Base-by-base conservation (phyloP, 2,329 filamentous ascomycete species). In the Drechslerella dactyloides region DNA sequence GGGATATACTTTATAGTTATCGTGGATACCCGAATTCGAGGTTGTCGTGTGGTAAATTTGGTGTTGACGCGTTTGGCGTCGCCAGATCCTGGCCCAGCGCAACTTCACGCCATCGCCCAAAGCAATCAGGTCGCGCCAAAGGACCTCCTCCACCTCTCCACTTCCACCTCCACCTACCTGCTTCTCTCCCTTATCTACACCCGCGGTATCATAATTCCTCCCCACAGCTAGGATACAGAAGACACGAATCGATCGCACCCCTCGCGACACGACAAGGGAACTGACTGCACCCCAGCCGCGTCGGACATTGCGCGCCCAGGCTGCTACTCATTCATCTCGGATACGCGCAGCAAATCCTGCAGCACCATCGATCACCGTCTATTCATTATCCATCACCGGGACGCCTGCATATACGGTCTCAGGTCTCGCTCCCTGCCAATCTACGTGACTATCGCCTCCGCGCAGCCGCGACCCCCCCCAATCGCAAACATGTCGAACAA, bases 121-220 rank as follows among this genome's bases (percentile, higher is more conserved):
- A 33, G 37, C 13, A 42, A 13, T 42, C 37, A 42, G 13, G 4
- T 17, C 37, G 55, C 27, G 55, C 24, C 23, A 19, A 13, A 73
- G 17, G 23, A 69, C 56, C 7, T 73, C 85, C 3, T 33, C 27
- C 27, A 4, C 27, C 3, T 84, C 60, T 82, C 82, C 23, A 19
- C 44, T 30, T 54, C 55, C 35, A n/a, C n/a, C n/a, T n/a, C n/a
- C n/a, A n/a, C n/a, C n/a, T n/a, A n/a, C n/a, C n/a, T n/a, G n/a
- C n/a, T n/a, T 55, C 46, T 33, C 37, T 54, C 50, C 54, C 48
- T 40, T 24, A 50, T 23, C 15, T 11, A 48, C 44, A 21, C 44
- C 19, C 17, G 19, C 11, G 11, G 21, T 37, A 33, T 30, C 15
- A 40, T 15, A 35, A 60, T 58, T 62, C 51, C 55, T 27, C 30